Conservation (phyloP, 2,329 filamentous ascomycete species). For the Penicillium sp. region DNA sequence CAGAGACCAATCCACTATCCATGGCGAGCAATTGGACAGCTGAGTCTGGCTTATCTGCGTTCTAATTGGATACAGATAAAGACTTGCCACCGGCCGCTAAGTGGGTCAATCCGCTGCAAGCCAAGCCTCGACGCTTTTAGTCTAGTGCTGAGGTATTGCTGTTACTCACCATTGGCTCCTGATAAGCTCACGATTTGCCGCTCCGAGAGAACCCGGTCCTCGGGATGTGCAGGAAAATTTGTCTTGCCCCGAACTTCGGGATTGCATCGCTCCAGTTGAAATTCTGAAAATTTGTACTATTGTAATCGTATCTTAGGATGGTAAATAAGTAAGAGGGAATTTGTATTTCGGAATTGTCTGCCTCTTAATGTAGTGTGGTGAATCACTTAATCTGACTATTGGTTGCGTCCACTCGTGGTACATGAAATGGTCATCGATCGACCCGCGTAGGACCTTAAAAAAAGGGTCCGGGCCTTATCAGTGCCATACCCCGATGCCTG, state of each 20-base stretch:
- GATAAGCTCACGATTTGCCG: conserved; percentile 11
- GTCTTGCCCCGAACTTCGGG: background rate
- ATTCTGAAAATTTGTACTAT: background rate
- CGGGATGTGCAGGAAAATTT: conserved; percentile 6
- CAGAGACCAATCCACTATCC: background rate
- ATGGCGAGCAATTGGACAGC: conserved; percentile 3
- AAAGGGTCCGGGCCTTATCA: background rate
- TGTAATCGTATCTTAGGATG: no score
- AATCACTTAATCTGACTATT: background rate
- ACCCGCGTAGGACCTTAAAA: conserved; percentile 5
- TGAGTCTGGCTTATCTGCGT: background rate
- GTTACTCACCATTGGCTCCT: conserved; percentile 6
- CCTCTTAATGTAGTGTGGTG: background rate
- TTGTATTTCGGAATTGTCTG: background rate
- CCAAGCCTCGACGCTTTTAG: conserved; percentile 1
- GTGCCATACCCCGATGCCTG: background rate
- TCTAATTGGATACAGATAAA: conserved; percentile 30
- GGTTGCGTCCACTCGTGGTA: background rate
- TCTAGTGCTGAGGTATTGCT: conserved; percentile 1
- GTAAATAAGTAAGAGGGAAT: no score
- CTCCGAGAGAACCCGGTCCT: conserved; percentile 7
- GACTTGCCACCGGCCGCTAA: conserved; percentile 12
- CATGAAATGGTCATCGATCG: conserved; percentile 9
- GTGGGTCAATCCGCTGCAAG: conserved; percentile 1
- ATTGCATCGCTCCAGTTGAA: background rate